Conservation (phyloP, 345 rosid species). For the sweet orange (Citrus sinensis) region DNA sequence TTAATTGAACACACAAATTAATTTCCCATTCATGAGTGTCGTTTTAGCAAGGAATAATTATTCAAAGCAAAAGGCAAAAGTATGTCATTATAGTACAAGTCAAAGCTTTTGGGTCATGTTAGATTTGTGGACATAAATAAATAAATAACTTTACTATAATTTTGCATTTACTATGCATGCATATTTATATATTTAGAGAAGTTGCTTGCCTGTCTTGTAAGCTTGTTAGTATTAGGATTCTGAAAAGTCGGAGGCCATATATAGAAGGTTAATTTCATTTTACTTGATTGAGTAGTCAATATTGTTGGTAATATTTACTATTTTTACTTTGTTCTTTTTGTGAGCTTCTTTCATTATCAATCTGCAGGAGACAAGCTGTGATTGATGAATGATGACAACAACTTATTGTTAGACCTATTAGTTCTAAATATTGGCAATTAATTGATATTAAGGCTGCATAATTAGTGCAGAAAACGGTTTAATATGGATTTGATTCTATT, state of each 20-base stretch:
- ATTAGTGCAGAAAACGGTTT: not conserved
- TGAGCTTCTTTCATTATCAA: not conserved
- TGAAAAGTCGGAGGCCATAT: not conserved
- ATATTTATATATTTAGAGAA: not conserved
- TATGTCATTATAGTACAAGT: conserved; percentile 1
- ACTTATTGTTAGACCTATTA: not conserved
- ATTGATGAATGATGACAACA: not conserved
- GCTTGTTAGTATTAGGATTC: conserved; percentile 17
- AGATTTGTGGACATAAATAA: conserved; percentile 8
- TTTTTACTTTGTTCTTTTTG: not conserved
- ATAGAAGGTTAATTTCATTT: not conserved
- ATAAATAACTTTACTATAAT: not conserved
- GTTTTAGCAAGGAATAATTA: conserved; percentile 18
- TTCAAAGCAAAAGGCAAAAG: conserved; percentile 6
- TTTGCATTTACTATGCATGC: conserved; percentile 17
- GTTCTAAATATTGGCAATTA: not conserved
- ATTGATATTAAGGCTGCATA: not conserved
- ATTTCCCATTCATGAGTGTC: not conserved
- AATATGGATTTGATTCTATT: not conserved
- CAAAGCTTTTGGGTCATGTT: conserved; percentile 12
- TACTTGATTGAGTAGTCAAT: not conserved
- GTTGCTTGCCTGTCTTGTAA: conserved; percentile 9
- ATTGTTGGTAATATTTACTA: not conserved
- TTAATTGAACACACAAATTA: not conserved
- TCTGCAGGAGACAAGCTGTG: not conserved